A percentile compares a stretch with the other conserved stretches of the same genome.
Evolutionary conservation across 1,139 yeast genomes (phyloP).

Genomic region (Debaryomycetaceae sp.): DNA sequence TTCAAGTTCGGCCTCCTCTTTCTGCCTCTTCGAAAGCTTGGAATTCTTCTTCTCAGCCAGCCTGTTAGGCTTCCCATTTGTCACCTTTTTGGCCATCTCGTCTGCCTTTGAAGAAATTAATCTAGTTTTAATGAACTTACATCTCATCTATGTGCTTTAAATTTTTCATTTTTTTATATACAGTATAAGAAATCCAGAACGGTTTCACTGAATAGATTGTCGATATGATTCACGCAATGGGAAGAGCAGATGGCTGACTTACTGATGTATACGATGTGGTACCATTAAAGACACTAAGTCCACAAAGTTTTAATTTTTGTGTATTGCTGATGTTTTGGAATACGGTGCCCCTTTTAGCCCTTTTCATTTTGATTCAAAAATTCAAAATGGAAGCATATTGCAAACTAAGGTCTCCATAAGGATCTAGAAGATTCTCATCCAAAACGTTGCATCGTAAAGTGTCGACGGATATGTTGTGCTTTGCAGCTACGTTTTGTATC

Average conservation of each 20-base stretch:
- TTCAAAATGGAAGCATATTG: slow-evolving; percentile 47
- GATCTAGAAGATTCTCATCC: slow-evolving; percentile 24
- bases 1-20: slow-evolving; percentile 45
- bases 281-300: no score
- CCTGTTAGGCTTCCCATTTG: slow-evolving; percentile 13
- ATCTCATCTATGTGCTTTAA: neutral
- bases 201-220: no score
- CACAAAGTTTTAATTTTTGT: no score
- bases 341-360: no score
- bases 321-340: no score
- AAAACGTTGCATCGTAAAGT: slow-evolving; percentile 33
- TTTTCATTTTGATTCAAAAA: slow-evolving; percentile 15
- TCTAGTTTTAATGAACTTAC: neutral
- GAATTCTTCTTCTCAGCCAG: slow-evolving; percentile 14
- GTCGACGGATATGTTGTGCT: slow-evolving; percentile 42
- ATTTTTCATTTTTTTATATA: no score
- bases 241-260: no score
- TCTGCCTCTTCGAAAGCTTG: slow-evolving; percentile 17
- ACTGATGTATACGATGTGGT: no score
- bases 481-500: slow-evolving; percentile 27
- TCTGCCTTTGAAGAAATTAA: neutral
- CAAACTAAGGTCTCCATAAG: slow-evolving; percentile 42
- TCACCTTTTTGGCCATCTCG: slow-evolving; percentile 21
- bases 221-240: no score
- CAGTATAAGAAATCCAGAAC: neutral